Evolutionary conservation across 768 basidiomycete species (phyloP).

Genomic region (Podaxis sp.): DNA sequence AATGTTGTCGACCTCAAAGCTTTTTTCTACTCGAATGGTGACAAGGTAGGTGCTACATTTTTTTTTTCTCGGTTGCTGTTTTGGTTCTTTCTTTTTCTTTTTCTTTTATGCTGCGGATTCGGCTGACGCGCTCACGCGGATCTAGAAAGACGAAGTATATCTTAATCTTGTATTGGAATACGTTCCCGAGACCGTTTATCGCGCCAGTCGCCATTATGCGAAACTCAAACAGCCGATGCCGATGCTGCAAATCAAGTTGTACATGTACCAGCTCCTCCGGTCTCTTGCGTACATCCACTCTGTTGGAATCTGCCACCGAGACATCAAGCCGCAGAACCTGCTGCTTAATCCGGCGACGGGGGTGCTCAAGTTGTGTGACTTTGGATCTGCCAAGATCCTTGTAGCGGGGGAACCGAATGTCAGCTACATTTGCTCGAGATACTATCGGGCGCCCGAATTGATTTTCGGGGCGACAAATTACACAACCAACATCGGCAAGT

Average conservation of each 20-base stretch:
- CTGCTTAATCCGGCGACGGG: conserved; percentile 96
- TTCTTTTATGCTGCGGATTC: background rate
- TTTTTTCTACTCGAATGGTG: conserved; percentile 99
- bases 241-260: conserved; percentile 98
- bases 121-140: background rate
- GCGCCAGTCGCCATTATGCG: conserved; percentile 96
- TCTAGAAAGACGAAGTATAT: conserved; percentile 98
- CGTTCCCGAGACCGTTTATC: conserved; percentile 98
- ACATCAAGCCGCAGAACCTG: conserved; percentile 99
- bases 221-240: conserved; percentile 99
- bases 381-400: conserved; percentile 98
- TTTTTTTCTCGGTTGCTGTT: background rate
- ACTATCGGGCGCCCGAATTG: conserved; percentile 98
- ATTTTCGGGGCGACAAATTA: conserved; percentile 99
- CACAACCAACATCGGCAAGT: conserved; percentile 95
- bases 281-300: conserved; percentile 99
- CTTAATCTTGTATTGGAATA: conserved; percentile 99
- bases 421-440: conserved; percentile 98
- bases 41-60: conserved; percentile 70
- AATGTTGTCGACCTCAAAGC: conserved; percentile 97
- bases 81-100: background rate
- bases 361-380: conserved; percentile 96
- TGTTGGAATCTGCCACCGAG: conserved; percentile 98
- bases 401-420: conserved; percentile 98
- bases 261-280: conserved; percentile 99